phyloP scores from a whole-genome alignment of 768 basidiomycete genomes.

The Favolaschia claudopus region DNA sequence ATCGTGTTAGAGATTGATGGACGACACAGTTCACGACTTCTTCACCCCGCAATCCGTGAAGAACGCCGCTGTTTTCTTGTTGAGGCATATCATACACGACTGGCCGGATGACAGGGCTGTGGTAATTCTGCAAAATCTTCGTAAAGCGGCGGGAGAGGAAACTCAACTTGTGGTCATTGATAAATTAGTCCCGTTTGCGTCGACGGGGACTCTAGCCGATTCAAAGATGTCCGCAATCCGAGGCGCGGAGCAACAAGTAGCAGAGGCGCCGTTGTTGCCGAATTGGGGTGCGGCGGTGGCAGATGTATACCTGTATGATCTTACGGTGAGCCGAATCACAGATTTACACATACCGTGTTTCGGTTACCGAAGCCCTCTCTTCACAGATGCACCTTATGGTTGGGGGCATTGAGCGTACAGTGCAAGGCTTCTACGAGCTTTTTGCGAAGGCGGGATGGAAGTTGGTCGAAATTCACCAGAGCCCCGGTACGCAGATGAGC shows the following conservation, averaged over 20 bases:
- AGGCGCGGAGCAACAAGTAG: background rate
- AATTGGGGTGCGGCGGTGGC: constrained; percentile 10
- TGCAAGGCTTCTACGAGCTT: background rate
- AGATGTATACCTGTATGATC: background rate
- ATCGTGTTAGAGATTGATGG: too few relatives aligned
- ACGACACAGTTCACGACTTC: constrained; percentile 29
- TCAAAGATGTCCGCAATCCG: background rate
- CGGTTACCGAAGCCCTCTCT: too few relatives aligned
- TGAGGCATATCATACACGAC: constrained; percentile 40
- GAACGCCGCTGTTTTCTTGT: constrained; percentile 37
- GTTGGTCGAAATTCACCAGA: background rate
- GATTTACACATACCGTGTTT: too few relatives aligned
- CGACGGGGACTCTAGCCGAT: background rate
- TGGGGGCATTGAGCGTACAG: constrained; percentile 6
- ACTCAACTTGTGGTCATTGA: constrained; percentile 39
- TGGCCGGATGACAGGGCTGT: constrained; percentile 33
- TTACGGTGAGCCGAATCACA: background rate
- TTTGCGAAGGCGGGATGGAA: background rate
- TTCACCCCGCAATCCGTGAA: constrained; percentile 35
- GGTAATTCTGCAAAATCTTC: constrained; percentile 36
- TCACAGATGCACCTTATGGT: constrained; percentile 8
- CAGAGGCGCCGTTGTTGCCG: constrained; percentile 1
- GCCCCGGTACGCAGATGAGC: background rate
- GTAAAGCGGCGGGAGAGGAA: constrained; percentile 30
- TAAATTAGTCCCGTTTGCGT: constrained; percentile 15